Base-by-base conservation (phyloP, 1,284 basidiomycete genomes). In the Ustilago esculenta region DNA sequence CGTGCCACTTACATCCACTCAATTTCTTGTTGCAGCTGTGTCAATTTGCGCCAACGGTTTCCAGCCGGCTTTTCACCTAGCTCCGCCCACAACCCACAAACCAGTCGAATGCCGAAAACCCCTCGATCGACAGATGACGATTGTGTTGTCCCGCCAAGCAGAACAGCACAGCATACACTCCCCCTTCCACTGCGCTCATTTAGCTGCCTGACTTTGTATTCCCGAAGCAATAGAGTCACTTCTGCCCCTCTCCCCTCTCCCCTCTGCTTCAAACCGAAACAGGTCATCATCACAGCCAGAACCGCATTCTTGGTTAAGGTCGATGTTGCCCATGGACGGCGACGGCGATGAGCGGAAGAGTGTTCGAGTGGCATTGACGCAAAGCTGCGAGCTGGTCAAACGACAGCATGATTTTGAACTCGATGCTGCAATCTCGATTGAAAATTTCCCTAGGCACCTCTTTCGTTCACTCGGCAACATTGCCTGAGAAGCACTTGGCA, bases 1-100 rank as follows among this genome's bases (percentile, higher is more conserved):
- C 58, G 58, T 61, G 58, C 54, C 46, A 49, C 49, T 52, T n/a
- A 42, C 49, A 42, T 40, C 49, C 29, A 18, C 39, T 36, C 33
- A 8, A 24, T 24, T 30, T 49, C 46, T 36, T 52, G n/a, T 44
- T 43, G 24, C 33, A 42, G 27, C 27, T 41, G 18, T 11, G 30
- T 57, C 45, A 24, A 40, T 14, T 53, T 41, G 33, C 40, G 36
- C 46, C 36, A 47, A 12, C 27, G 6, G 27, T 12, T 12, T 29
- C 12, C 27, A 29, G 27, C 6, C 27, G 27, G 27, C 27, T 29
- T 29, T 29, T 29, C 12, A 6, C 27, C 27, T 29, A n/a, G n/a
- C n/a, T n/a, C n/a, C n/a, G n/a, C n/a, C n/a, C n/a, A n/a, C n/a
- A n/a, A n/a, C n/a, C n/a, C n/a, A n/a, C n/a, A n/a, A n/a, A n/a